Base-by-base conservation (phyloP, 2,329 filamentous ascomycete genomes). In the Davidsoniella eucalypti region DNA sequence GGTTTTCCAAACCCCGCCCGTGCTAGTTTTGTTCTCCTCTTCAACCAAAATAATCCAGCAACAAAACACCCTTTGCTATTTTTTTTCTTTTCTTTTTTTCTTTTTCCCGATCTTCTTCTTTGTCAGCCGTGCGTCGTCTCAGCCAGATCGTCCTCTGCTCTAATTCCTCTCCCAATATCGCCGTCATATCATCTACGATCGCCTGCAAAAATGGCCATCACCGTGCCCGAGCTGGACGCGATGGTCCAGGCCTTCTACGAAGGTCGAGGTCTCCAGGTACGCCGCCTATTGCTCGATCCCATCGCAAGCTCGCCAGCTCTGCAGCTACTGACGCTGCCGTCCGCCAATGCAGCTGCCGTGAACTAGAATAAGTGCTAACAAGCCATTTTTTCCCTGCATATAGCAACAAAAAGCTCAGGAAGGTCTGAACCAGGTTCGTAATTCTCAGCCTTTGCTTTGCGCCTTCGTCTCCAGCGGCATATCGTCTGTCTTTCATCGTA, bases 241-340 rank as follows among this genome's bases (percentile, higher is more conserved):
- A 92, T 87, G 58, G 90, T 96, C 75, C 88, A 85, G 66, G 80
- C 86, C 71, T 96, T 98, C 70, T 98, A 94, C 64, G 90, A 96
- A 71, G 88, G 88, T 65, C 84, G 90, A 67, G 92, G 92, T 60
- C 87, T 95, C 55, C 78, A 87, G 73, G 87, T 94, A 73, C 61
- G 81, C 69, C 55, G 8, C 29, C 29, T 33, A 33, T 33, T 33
- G 8, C 29, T 33, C 29, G 29, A 33, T 33, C 29, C 6, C 29
- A 33, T 33, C 9, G 29, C 29, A 33, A 9, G 29, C 29, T 33
- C 8, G 9, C 29, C 29, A 33, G 29, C 29, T 33, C 29, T 33
- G 12, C 29, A 12, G 29, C 29, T 33, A 33, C 29, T 33, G 29
- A 12, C 29, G 29, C 29, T 12, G 29, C 12, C 29, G 29, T 12